Conservation (phyloP, 805 yeast genomes). For the Candida xiaguanensis region DNA sequence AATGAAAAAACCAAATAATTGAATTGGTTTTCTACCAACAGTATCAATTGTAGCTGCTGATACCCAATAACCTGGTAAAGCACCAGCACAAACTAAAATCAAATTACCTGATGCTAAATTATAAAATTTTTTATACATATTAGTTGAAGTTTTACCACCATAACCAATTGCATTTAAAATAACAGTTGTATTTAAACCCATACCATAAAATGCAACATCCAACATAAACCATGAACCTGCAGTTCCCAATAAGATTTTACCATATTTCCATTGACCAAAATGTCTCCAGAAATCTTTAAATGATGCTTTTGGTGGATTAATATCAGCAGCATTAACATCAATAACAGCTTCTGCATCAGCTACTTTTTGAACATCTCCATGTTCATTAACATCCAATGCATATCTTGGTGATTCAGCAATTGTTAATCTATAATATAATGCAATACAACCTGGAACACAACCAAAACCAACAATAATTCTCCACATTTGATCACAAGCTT, state of each 20-base stretch:
- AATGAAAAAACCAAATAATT: conserved; percentile 68
- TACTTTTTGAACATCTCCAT: conserved; percentile 51
- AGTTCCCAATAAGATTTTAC: conserved; percentile 80
- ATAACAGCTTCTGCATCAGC: conserved; percentile 46
- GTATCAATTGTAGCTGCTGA: conserved; percentile 76
- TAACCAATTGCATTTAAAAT: conserved; percentile 82
- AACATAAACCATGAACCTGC: conserved; percentile 89
- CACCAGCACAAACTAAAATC: conserved; percentile 91
- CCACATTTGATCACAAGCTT: conserved; percentile 93
- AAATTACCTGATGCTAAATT: conserved; percentile 88
- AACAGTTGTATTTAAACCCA: conserved; percentile 75
- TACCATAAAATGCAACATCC: conserved; percentile 89
- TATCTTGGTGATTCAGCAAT: conserved; percentile 95
- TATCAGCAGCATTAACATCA: conserved; percentile 33
- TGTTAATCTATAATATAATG: conserved; percentile 87
- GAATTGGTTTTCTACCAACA: conserved; percentile 82
- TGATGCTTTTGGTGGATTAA: conserved; percentile 77
- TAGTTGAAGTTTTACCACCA: conserved; percentile 52
- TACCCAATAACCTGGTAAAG: conserved; percentile 91
- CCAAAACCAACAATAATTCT: conserved; percentile 88
- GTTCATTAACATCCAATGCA: conserved; percentile 68
- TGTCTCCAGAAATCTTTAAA: conserved; percentile 67
- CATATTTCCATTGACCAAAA: conserved; percentile 82
- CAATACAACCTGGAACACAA: conserved; percentile 81
- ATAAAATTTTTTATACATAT: conserved; percentile 68